These are phyloP conservation scores for Lipomyces chichibuensis DNA, from an alignment of 805 yeast species.

Conservation along the genomic window DNA sequence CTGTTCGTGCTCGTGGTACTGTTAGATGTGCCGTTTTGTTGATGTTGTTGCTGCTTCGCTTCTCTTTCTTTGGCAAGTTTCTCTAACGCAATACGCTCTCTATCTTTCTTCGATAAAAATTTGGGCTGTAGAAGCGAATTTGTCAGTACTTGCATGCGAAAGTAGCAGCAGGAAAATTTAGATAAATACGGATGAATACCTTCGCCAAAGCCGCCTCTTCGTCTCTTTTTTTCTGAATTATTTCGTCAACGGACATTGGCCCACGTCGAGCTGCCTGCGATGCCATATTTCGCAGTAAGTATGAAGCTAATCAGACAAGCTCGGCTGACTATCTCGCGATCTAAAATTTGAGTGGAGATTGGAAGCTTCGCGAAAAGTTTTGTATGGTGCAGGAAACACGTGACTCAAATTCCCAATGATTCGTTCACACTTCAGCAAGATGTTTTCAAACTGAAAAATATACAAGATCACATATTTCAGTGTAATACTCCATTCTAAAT, in stretches of 20 bases:
- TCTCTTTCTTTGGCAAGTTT: slow-evolving; percentile 27
- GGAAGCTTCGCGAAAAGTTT: too few relatives aligned
- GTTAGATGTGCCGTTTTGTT: not conserved
- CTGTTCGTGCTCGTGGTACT: not conserved
- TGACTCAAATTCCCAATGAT: too few relatives aligned
- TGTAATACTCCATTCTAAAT: not conserved
- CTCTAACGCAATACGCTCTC: slow-evolving; percentile 46
- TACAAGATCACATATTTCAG: not conserved
- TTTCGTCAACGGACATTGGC: slow-evolving; percentile 44
- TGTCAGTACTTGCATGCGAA: not conserved
- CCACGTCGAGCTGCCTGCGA: slow-evolving; percentile 17
- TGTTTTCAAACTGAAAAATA: not conserved
- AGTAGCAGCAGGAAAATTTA: not conserved
- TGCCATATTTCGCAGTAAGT: not conserved
- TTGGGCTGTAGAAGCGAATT: slow-evolving; percentile 42
- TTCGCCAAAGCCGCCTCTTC: slow-evolving; percentile 31
- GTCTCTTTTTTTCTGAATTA: slow-evolving; percentile 36
- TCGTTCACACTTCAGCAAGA: not conserved
- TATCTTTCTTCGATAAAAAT: slow-evolving; percentile 54
- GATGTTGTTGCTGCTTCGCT: slow-evolving; percentile 3
- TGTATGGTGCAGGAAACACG: too few relatives aligned
- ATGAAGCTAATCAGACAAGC: not conserved
- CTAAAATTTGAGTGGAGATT: too few relatives aligned
- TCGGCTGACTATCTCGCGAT: not conserved
- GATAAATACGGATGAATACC: slow-evolving; percentile 10